Conservation (phyloP, 331 rosid species). For the Spiraea crenata region DNA sequence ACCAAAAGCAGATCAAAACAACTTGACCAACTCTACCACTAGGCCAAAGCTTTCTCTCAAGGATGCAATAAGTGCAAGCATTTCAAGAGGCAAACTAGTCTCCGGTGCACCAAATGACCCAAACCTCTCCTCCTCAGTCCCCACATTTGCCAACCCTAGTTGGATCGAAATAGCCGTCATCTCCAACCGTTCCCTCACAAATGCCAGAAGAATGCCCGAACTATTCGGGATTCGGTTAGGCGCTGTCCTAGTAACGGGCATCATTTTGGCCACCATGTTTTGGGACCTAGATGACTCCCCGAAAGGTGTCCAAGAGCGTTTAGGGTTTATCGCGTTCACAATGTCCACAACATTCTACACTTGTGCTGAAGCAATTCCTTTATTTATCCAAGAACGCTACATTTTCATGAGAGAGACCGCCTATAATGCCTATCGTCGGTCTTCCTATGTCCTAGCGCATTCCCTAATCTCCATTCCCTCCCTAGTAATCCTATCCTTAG, state of each 20-base stretch:
- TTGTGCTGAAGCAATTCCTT: slow-evolving; percentile 82
- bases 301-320: slow-evolving; percentile 65
- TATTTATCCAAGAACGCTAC: slow-evolving; percentile 86
- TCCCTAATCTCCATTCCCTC: slow-evolving; percentile 48
- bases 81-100: slow-evolving; percentile 72
- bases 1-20: not conserved
- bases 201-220: slow-evolving; percentile 79
- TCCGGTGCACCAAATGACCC: slow-evolving; percentile 57
- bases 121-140: slow-evolving; percentile 38
- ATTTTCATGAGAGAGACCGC: slow-evolving; percentile 96
- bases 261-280: slow-evolving; percentile 73
- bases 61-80: slow-evolving; percentile 76
- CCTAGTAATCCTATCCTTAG: slow-evolving; percentile 37
- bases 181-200: slow-evolving; percentile 55
- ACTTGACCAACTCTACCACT: not conserved
- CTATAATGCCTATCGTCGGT: slow-evolving; percentile 78
- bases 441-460: slow-evolving; percentile 62
- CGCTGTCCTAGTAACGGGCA: slow-evolving; percentile 70
- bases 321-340: slow-evolving; percentile 90
- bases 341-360: slow-evolving; percentile 94
- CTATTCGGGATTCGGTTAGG: slow-evolving; percentile 74
- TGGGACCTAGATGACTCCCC: slow-evolving; percentile 70
- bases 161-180: slow-evolving; percentile 75
- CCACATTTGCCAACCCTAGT: slow-evolving; percentile 68
- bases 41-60: slow-evolving; percentile 40